Base-by-base conservation (phyloP, 73 alveolate genomes). In the Uronychia binucleata region DNA sequence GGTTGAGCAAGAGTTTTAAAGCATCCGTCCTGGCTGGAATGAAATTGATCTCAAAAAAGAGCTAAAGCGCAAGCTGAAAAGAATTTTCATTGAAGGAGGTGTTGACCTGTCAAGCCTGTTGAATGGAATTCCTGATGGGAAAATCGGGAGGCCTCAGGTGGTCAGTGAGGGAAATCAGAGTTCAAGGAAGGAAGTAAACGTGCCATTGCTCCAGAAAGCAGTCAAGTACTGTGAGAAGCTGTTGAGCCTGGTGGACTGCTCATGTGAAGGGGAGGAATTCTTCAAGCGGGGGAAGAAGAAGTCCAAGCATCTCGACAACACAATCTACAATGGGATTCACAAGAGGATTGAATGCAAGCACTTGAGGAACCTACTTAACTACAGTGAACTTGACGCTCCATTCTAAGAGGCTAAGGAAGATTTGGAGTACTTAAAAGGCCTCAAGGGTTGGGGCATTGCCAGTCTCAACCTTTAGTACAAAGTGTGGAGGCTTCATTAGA, bases 391-490 rank as follows among this genome's bases (percentile, higher is more conserved):
- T 26, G 58, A 75, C 1, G 59, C 81, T 28, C 81, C 81, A 26
- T 75, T 75, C 30, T 28, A 32, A 28, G 5, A 75, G 58, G 5
- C 81, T 26, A 25, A 13, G 25, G 46, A 30, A 28, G 13, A 27
- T 8, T 31, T 59, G 78, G 28, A 79, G 29, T n/a, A 11, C 28
- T 79, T 86, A 57, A 0, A 0, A 27, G 31, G 77, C 28, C 60
- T 86, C 1, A 78, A 46, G 30, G 85, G 92, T 5, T 88, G 94
- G 94, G 92, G 80, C 31, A 28, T 31, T 58, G 91, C 93, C 26
- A 74, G 46, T 57, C n/a, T 67, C 26, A 78, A 78, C 14, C 67
- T 92, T 0, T 79, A 88, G 33, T 80, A 82, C 28, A 27, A 77
- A 32, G 75, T 86, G 1, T 31, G 59, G 0, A 81, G 79, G 57